phyloP scores from a whole-genome alignment of 2,329 filamentous ascomycete genomes.

The Raffaelea ambrosiae region DNA sequence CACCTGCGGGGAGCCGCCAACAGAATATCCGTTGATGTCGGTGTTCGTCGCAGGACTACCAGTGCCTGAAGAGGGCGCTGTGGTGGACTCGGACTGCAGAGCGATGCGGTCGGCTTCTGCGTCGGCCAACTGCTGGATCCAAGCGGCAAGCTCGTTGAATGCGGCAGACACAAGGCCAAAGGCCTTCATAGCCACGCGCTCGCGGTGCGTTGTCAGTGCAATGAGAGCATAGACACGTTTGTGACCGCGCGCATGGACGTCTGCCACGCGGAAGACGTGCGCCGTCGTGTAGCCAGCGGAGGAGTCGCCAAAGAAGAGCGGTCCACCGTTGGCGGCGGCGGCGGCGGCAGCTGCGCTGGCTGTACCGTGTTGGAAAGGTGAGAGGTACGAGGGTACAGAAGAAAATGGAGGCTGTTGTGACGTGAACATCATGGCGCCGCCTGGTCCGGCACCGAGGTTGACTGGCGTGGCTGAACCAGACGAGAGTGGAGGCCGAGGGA shows the following conservation, averaged over 20 bases:
- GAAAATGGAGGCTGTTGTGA: conserved; percentile 34
- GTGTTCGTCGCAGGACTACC: conserved; percentile 18
- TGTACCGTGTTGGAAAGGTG: conserved; percentile 31
- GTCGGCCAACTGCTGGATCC: conserved; percentile 59
- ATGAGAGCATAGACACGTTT: conserved; percentile 63
- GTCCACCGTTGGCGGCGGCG: conserved; percentile 44
- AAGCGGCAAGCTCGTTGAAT: conserved; percentile 55
- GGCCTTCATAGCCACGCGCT: conserved; percentile 56
- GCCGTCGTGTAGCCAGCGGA: conserved; percentile 59
- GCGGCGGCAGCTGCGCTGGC: conserved; percentile 43
- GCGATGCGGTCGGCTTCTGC: conserved; percentile 46
- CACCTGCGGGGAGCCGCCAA: conserved; percentile 16
- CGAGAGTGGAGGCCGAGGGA: conserved; percentile 51
- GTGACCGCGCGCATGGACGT: conserved; percentile 58
- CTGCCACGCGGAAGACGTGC: conserved; percentile 62
- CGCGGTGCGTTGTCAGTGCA: conserved; percentile 56
- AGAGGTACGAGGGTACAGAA: conserved; percentile 23
- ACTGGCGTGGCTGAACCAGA: conserved; percentile 28
- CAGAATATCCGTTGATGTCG: conserved; percentile 19
- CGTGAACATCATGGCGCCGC: background rate
- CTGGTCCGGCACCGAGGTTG: conserved; percentile 32
- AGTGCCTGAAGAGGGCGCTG: conserved; percentile 26
- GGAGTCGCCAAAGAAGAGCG: conserved; percentile 61
- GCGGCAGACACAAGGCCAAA: conserved; percentile 54
- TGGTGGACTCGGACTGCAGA: conserved; percentile 29